Conservation (phyloP, 163 green algal genomes). For the Coccomyxa subellipsoidea region DNA sequence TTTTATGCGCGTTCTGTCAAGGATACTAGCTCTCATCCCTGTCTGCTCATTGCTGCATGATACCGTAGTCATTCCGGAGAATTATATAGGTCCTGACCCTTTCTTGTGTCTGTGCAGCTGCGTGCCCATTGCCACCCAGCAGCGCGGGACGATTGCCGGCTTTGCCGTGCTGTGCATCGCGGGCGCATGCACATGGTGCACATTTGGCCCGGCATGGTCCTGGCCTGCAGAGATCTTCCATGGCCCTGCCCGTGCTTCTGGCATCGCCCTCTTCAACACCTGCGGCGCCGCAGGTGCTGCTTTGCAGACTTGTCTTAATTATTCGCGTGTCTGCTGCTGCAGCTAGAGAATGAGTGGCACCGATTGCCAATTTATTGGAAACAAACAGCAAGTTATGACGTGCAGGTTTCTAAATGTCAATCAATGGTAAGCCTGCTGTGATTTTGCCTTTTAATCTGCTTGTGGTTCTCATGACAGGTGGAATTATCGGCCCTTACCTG, state of each 20-base stretch:
- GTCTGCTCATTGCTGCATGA: no score
- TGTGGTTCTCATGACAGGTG: neutral
- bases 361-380: no score
- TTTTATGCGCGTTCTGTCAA: no score
- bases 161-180: constrained; percentile 4
- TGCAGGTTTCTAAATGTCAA: neutral
- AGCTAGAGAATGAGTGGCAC: no score
- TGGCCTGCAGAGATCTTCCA: constrained; percentile 9
- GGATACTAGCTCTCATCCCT: no score
- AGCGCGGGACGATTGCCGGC: neutral
- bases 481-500: neutral
- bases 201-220: neutral
- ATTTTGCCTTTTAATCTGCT: neutral
- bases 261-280: neutral
- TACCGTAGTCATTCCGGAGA: no score
- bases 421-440: neutral
- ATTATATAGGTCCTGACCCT: no score
- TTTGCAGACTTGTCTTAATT: neutral
- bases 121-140: neutral
- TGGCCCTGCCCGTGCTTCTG: neutral
- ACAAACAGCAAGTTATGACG: no score
- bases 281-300: neutral
- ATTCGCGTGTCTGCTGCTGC: neutral
- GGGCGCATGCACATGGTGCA: neutral
- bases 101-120: neutral